These are phyloP conservation scores for Nepenthes alata DNA, from an alignment of 179 eudicot genomes.

Conservation along the genomic window DNA sequence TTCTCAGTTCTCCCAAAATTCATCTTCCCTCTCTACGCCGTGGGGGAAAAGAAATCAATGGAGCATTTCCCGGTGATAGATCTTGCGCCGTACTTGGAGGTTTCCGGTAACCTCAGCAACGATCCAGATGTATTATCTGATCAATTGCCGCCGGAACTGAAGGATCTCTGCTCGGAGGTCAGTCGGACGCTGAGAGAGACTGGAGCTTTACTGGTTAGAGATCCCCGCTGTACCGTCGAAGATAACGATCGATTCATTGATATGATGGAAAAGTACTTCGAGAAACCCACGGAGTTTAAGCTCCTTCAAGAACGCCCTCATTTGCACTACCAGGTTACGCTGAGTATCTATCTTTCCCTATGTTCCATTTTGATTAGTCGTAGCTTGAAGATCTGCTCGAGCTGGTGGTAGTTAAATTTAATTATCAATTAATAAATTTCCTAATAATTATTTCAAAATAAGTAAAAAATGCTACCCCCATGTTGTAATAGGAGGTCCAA, in stretches of 20 bases:
- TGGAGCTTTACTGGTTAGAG: constrained; percentile 73
- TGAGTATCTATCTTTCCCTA: too few species aligned
- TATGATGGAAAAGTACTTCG: constrained; percentile 87
- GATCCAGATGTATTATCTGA: neutral
- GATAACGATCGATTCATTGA: constrained; percentile 85
- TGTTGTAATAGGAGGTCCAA: neutral
- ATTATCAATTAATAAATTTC: too few species aligned
- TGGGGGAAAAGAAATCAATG: constrained; percentile 13
- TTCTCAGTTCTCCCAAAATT: neutral
- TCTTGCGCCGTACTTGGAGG: constrained; percentile 40
- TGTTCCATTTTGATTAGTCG: too few species aligned
- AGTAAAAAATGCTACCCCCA: neutral
- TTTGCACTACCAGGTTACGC: constrained; percentile 72
- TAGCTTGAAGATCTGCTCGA: too few species aligned
- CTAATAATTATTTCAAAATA: neutral
- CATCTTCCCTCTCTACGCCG: too few species aligned
- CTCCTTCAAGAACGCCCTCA: constrained; percentile 76
- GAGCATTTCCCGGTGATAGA: constrained; percentile 74
- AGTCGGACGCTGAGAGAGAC: constrained; percentile 71
- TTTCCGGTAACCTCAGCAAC: constrained; percentile 1
- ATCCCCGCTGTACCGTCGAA: constrained; percentile 65
- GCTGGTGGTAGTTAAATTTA: too few species aligned
- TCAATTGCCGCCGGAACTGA: constrained; percentile 15
- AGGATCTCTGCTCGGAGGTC: constrained; percentile 47
- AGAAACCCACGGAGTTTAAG: constrained; percentile 49